Base-by-base conservation (phyloP, 306 rosid species). In the Medicago arabica region DNA sequence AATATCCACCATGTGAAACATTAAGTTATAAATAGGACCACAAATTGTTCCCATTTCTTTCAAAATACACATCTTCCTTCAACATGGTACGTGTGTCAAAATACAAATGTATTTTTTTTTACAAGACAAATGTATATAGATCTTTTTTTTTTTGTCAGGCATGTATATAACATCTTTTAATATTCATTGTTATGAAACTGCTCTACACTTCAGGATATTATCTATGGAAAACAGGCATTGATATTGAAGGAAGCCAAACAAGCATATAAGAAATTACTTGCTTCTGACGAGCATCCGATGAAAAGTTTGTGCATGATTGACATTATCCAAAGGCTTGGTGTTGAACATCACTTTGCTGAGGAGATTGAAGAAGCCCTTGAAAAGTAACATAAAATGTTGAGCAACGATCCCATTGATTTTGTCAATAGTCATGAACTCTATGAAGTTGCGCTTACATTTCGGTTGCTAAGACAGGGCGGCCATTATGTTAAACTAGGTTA, bases 261-360 rank as follows among this genome's bases (percentile, higher is more conserved):
- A 13, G 64, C 5, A 10, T 58, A 64, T 16, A 23, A 9, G 14
- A 79, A 80, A 3, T 31, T 31, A 72, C 31, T 13, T 5, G 41
- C 28, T 54, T n/a, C 81, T 43, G 23, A 10, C 1, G 38, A 57
- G 49, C 59, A 77, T 67, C 68, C 60, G 4, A 77, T 77, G 75
- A 59, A 77, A 50, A 67, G 61, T 43, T 77, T 77, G 47, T 46
- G 31, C 13, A 28, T 77, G 77, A 57, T 82, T 65, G 86, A 87
- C 23, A 15, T 69, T 13, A 38, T 87, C 58, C 90, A 81, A 72
- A 44, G 86, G 43, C 71, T 87, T 11, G 84, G 81, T 8, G 49
- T 84, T 14, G 90, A 84, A 2, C 55, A 84, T 66, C 75, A 34
- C 62, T 86, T 86, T 79, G 49, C 69, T 16, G 67, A 81, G 14